Base-by-base conservation (phyloP, 768 basidiomycete species). In the Termitomyces sp. region DNA sequence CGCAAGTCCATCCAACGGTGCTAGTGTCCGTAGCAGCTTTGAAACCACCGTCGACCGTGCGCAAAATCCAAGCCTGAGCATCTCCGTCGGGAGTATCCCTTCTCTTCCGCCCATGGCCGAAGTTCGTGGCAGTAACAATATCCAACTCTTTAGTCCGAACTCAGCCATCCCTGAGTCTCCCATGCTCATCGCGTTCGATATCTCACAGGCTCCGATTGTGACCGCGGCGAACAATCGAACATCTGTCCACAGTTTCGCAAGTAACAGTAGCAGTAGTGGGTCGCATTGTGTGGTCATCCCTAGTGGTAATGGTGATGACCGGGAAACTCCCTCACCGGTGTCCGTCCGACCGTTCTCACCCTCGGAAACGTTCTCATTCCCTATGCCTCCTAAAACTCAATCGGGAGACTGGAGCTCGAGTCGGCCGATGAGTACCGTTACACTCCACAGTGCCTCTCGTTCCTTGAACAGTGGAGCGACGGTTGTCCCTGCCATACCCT, bases 361-460 rank as follows among this genome's bases (percentile, higher is more conserved):
- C 12, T 82, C 83, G 18, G 88, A 90, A 69, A 81, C 83, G 5
- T 90, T 87, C 72, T 72, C 84, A 9, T 90, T 90, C 77, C 89
- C 88, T 3, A 82, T 82, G 58, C 88, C 89, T 2, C 87, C 86
- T 4, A 67, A 63, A 32, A 55, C 66, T 40, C 74, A 59, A 67
- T 69, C 48, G 3, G 63, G 66, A 33, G 68, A 70, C 18, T 63
- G 67, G 63, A 62, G 42, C 48, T 66, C 68, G 15, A 67, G 66
- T 18, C 64, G 71, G 13, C 70, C 70, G 2, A 48, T 60, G 48
- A 73, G 71, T 62, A 59, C 63, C 32, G 57, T 57, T 13, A 69
- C 64, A 3, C 15, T 52, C 1, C 48, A 50, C 28, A 65, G 56
- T 36, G 28, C 48, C 35, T 7, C 44, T 24, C 42, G 50, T 20